phyloP scores from a whole-genome alignment of 129 eudicot species.

The Centaurea solstitialis region DNA sequence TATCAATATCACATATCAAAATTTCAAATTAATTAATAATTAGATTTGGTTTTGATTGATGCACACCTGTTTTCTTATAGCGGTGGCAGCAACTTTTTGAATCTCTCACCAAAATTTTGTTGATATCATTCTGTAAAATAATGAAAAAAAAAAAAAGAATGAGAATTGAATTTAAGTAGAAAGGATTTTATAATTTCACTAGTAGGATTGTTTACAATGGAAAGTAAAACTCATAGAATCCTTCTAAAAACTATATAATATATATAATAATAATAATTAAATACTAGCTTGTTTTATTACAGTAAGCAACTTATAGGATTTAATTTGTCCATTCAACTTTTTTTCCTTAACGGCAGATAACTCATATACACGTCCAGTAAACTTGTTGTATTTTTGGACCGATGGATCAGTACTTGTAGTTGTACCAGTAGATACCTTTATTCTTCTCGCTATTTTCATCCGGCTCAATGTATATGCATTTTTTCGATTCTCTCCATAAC shows the following conservation, averaged over 20 bases:
- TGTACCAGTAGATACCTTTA: slow-evolving; percentile 51
- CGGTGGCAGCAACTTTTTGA: neutral
- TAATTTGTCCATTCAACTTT: neutral
- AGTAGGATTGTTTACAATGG: neutral
- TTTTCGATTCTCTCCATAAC: slow-evolving; percentile 58
- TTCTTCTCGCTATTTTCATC: slow-evolving; percentile 37
- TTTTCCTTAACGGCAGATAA: too few species aligned
- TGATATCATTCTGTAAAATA: neutral
- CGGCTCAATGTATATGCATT: slow-evolving; percentile 41
- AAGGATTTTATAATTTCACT: neutral
- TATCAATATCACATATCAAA: too few species aligned
- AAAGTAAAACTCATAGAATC: neutral
- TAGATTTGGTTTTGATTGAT: neutral
- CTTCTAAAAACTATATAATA: neutral
- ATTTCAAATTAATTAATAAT: neutral
- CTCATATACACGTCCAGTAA: too few species aligned
- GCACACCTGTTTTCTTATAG: neutral
- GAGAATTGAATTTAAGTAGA: neutral
- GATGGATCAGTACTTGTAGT: slow-evolving; percentile 24
- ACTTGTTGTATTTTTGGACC: neutral
- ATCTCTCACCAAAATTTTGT: neutral
- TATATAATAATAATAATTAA: too few species aligned
- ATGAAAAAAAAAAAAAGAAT: neutral
- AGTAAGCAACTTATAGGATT: neutral
- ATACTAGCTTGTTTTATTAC: neutral